Evolutionary conservation across 805 yeast genomes (phyloP), one percentile per base, ranked within the genome.

Genomic region (Cyberlindnera mrakii): DNA sequence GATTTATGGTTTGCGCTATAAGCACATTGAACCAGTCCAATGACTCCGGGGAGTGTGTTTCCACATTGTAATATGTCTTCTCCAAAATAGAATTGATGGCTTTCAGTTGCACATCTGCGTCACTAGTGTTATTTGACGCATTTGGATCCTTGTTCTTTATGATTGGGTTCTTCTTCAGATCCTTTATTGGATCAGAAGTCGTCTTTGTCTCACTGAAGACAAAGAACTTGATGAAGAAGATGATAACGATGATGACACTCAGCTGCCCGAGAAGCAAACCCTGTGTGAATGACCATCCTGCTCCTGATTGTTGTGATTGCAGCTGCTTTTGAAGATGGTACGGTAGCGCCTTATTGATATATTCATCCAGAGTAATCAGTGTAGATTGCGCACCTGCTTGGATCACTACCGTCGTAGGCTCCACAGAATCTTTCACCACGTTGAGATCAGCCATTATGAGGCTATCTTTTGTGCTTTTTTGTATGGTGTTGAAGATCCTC

Each of bases 11-110:
- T 60, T 93, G 97, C 0, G 97, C 99, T 16, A 93, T 75, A 31
- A 93, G 69, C 1, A 93, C 97, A 51, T 91, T 93, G 62, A 93
- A 88, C 99, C 99, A 93, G 61, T 93, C 99, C 47, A 93, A 66
- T 0, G 96, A 84, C 66, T 93, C 99, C 0, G 97, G 77, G 15
- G 80, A 72, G 60, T 93, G 99, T 20, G 79, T 80, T 37, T 81
- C 80, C 2, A 93, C 97, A 57, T 93, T 85, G 63, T 93, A 93
- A 58, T 88, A 88, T 0, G 97, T 89, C 54, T 89, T 90, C 50
- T 91, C 97, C 33, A 93, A 67, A 17, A 93, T 86, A 0, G 77
- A 60, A 20, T 67, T 63, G 35, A 70, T 63, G 6, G 52, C 37
- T 7, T 38, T 39, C 7, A 49, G 48, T n/a, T 47, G 51, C 9